These are phyloP conservation scores for Asterophora lycoperdoides DNA, from an alignment of 768 basidiomycete genomes.

Conservation along the genomic window DNA sequence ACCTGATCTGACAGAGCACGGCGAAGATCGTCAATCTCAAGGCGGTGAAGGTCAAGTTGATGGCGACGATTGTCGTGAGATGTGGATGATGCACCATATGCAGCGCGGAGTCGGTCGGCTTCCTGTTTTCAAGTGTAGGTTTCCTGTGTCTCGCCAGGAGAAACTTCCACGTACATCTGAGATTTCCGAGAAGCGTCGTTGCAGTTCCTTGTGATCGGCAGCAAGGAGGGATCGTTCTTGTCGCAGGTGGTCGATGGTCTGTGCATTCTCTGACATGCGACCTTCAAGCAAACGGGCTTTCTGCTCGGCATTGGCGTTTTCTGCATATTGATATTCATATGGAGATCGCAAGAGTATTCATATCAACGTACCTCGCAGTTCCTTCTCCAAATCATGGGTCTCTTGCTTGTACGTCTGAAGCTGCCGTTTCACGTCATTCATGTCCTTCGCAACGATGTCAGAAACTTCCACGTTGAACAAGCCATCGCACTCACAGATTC, in stretches of 20 bases:
- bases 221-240: slow-evolving; percentile 70
- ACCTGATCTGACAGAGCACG: slow-evolving; percentile 58
- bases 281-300: slow-evolving; percentile 65
- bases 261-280: slow-evolving; percentile 64
- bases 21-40: slow-evolving; percentile 76
- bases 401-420: slow-evolving; percentile 68
- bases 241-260: slow-evolving; percentile 69
- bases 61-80: slow-evolving; percentile 70
- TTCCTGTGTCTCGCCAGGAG: neutral
- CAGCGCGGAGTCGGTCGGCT: slow-evolving; percentile 57
- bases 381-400: slow-evolving; percentile 67
- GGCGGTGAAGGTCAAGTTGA: slow-evolving; percentile 65
- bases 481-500: slow-evolving; percentile 51
- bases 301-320: slow-evolving; percentile 65
- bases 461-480: neutral
- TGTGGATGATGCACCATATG: slow-evolving; percentile 55
- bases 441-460: slow-evolving; percentile 47
- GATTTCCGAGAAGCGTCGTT: slow-evolving; percentile 59
- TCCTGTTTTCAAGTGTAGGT: slow-evolving; percentile 32
- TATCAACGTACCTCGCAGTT: slow-evolving; percentile 56
- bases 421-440: slow-evolving; percentile 71
- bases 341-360: neutral
- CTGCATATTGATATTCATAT: slow-evolving; percentile 29
- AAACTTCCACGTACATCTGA: slow-evolving; percentile 51
- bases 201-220: slow-evolving; percentile 68